Conservation (phyloP, 495 filamentous ascomycete genomes). For the Bacidia rubella region DNA sequence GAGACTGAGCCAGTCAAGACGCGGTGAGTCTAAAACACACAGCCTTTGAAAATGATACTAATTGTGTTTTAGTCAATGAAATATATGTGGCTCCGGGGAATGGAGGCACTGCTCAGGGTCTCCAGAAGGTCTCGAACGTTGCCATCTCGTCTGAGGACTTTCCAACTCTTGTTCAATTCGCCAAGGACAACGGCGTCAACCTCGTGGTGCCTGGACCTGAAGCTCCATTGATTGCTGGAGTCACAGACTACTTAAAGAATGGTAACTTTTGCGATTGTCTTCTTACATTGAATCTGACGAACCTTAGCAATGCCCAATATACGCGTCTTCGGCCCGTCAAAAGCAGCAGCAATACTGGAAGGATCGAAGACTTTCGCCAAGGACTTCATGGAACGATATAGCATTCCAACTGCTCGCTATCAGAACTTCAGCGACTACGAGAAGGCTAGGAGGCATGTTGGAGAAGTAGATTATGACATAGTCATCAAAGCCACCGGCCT, state of each 20-base stretch:
- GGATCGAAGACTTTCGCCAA: conserved; percentile 95
- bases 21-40: conserved; percentile 44
- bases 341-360: conserved; percentile 80
- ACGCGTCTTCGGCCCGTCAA: conserved; percentile 73
- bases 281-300: conserved; percentile 10
- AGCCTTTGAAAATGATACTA: conserved; percentile 26
- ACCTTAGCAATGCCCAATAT: conserved; percentile 46
- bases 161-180: conserved; percentile 58
- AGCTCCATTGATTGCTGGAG: conserved; percentile 83
- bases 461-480: conserved; percentile 57
- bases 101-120: conserved; percentile 62
- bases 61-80: conserved; percentile 22
- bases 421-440: conserved; percentile 78
- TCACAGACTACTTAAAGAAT: conserved; percentile 67
- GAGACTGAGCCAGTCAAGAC: conserved; percentile 80
- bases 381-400: conserved; percentile 89
- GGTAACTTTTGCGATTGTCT: conserved; percentile 20
- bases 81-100: conserved; percentile 56
- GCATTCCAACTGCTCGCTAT: conserved; percentile 83
- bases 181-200: conserved; percentile 59
- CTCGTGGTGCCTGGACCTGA: conserved; percentile 87
- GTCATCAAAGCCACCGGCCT: conserved; percentile 77
- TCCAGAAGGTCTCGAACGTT: conserved; percentile 59
- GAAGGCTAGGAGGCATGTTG: conserved; percentile 60
- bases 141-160: conserved; percentile 60